Evolutionary conservation across 2,329 filamentous ascomycete species (phyloP).

Genomic region (Colletotrichum kahawae): DNA sequence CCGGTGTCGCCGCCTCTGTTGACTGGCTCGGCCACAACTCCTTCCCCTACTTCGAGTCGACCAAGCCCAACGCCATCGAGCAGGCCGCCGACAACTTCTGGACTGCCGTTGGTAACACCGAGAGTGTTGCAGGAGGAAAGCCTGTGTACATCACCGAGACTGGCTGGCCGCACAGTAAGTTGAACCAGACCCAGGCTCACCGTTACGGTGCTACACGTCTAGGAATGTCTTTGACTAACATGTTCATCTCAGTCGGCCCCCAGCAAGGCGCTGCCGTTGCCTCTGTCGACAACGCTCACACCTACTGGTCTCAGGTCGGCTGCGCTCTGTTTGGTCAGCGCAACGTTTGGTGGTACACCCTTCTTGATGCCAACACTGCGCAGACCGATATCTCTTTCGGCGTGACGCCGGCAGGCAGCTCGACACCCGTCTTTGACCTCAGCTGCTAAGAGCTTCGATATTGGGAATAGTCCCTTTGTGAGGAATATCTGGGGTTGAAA

Average conservation of each 20-base stretch:
- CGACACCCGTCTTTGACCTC: conserved; percentile 4
- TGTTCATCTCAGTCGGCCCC: conserved; percentile 36
- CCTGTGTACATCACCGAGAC: conserved; percentile 58
- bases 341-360: conserved; percentile 20
- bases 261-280: conserved; percentile 47
- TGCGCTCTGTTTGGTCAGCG: conserved; percentile 8
- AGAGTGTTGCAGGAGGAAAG: conserved; percentile 44
- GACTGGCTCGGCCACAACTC: conserved; percentile 60
- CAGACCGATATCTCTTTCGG: conserved; percentile 10
- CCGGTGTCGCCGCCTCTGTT: conserved; percentile 47
- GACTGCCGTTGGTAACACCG: conserved; percentile 36
- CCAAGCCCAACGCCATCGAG: conserved; percentile 31
- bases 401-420: neutral
- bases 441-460: neutral
- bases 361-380: conserved; percentile 10
- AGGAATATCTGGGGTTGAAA: neutral
- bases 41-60: conserved; percentile 58
- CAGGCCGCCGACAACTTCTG: conserved; percentile 49
- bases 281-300: conserved; percentile 47
- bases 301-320: conserved; percentile 14
- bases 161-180: conserved; percentile 55
- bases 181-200: neutral
- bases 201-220: neutral
- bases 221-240: neutral
- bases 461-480: accelerated